A percentile compares a stretch with the other conserved stretches of the same genome.
Evolutionary conservation across 345 rosid species (phyloP).

Genomic region (Sisymbrium irio): DNA sequence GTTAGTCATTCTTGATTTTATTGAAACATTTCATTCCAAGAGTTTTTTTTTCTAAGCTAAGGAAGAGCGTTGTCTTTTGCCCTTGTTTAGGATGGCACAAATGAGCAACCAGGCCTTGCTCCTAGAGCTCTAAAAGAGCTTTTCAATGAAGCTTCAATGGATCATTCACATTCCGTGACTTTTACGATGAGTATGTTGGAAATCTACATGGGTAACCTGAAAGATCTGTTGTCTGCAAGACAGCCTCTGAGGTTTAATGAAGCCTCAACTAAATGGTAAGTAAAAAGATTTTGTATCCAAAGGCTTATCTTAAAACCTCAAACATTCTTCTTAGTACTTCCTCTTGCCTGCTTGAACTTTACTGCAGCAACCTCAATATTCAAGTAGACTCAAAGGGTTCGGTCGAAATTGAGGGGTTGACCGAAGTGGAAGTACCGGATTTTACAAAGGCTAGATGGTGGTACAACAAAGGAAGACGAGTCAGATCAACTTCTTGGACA

Average conservation of each 20-base stretch:
- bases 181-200: constrained; percentile 95
- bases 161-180: constrained; percentile 44
- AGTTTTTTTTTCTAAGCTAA: neutral
- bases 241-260: constrained; percentile 42
- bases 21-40: neutral
- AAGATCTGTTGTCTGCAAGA: constrained; percentile 75
- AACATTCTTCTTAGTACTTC: constrained; percentile 22
- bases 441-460: constrained; percentile 68
- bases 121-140: constrained; percentile 73
- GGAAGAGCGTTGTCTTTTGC: constrained; percentile 3
- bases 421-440: constrained; percentile 65
- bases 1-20: constrained; percentile 39
- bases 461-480: constrained; percentile 72
- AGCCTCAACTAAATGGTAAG: constrained; percentile 50
- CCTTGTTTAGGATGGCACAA: constrained; percentile 65
- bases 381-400: constrained; percentile 81
- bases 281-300: neutral
- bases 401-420: constrained; percentile 81
- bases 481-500: constrained; percentile 80
- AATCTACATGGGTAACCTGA: constrained; percentile 80
- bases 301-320: neutral
- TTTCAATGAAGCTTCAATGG: constrained; percentile 47
- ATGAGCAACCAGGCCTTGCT: constrained; percentile 67
- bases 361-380: constrained; percentile 78
- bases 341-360: constrained; percentile 33